Evolutionary conservation across 306 rosid species (phyloP), one percentile per base, ranked within the genome.

Genomic region (Acacia melanoxylon): DNA sequence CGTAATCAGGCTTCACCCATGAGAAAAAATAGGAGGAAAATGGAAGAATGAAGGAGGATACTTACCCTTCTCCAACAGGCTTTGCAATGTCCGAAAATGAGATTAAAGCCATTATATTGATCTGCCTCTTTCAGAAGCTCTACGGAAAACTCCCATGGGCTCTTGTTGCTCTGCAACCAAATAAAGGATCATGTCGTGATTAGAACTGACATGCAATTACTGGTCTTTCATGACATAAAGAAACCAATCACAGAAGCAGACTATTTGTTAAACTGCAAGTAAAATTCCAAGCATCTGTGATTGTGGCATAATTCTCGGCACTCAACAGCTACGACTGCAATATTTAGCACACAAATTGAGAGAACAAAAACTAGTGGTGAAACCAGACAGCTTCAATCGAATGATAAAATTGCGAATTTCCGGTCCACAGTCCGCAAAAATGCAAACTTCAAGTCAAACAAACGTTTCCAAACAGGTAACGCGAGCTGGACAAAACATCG

Each of bases 31-130:
- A 52, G 31, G 6, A 3, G 66, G 66, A 10, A 3, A 22, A 10
- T 59, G 12, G 33, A 22, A 59, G 66, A 10, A 59, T 22, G 66
- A 59, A 59, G 66, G 66, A 59, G 66, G 14, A 56, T 6, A 56
- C 29, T 22, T n/a, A 56, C 63, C 29, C 29, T 59, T 22, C 33
- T n/a, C 33, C 66, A 59, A 24, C 14, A 56, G 14, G 5, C 27
- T 6, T 22, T 22, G 66, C 6, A 22, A 22, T n/a, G 29, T 56
- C 63, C 63, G 3, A 59, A 59, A 24, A 58, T 22, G 7, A 93
- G 90, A 89, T 90, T 95, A 78, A 90, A 93, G 62, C 99, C 97
- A 48, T 93, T 93, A 78, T 87, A 93, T 67, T 81, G 85, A 78
- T 89, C 88, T 14, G 87, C 93, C 65, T 89, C 95, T 78, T 85